Evolutionary conservation across 2,329 filamentous ascomycete species (phyloP).

Genomic region (Xylariales sp.): DNA sequence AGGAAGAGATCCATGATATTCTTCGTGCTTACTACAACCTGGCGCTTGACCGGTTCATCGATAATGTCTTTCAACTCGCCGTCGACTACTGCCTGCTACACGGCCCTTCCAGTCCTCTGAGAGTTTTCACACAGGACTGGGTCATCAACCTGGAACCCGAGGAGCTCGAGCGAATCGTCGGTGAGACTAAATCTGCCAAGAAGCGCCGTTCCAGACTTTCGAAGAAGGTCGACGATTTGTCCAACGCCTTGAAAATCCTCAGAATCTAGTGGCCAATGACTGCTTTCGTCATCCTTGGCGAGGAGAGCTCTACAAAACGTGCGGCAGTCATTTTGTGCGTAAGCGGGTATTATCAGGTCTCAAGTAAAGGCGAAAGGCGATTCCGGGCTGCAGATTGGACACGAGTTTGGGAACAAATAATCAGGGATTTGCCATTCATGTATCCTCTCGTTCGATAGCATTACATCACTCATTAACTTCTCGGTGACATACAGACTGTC

Average conservation of each 20-base stretch:
- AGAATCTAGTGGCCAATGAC: constrained; percentile 3
- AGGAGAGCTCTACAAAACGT: neutral
- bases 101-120: constrained; percentile 22
- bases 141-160: constrained; percentile 19
- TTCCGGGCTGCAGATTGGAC: neutral
- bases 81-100: constrained; percentile 23
- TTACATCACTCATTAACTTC: too few species aligned
- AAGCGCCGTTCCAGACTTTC: constrained; percentile 16
- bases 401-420: neutral
- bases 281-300: neutral
- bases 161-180: constrained; percentile 21
- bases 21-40: constrained; percentile 29
- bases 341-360: neutral
- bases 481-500: too few species aligned
- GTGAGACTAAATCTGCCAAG: constrained; percentile 18
- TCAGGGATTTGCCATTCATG: too few species aligned
- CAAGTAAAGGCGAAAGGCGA: neutral
- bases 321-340: neutral
- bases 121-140: constrained; percentile 26
- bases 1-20: constrained; percentile 26
- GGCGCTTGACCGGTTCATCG: constrained; percentile 27
- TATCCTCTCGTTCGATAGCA: too few species aligned
- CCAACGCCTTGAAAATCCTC: constrained; percentile 19
- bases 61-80: constrained; percentile 29
- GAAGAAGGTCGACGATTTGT: constrained; percentile 22